phyloP scores from a whole-genome alignment of 345 rosid genomes.

The Capsella bursapastoris region DNA sequence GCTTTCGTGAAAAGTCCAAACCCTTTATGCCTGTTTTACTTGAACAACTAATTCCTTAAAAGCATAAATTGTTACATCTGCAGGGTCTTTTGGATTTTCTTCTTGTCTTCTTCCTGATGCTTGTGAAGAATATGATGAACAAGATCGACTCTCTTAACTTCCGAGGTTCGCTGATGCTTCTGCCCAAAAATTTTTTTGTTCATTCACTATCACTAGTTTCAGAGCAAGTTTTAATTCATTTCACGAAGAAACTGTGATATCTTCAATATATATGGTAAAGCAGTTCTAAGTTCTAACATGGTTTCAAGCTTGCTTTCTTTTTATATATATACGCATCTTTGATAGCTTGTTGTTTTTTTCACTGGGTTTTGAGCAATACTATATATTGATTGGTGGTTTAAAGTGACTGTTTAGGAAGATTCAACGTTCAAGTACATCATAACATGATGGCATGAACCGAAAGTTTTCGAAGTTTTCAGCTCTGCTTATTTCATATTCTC shows the following conservation, averaged over 20 bases:
- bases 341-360: background rate
- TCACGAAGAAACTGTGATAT: background rate
- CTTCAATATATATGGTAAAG: slow-evolving; percentile 22
- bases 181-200: background rate
- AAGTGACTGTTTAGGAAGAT: background rate
- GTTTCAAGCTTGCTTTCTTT: slow-evolving; percentile 3
- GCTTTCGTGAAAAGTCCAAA: slow-evolving; percentile 31
- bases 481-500: background rate
- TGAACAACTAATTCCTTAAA: slow-evolving; percentile 35
- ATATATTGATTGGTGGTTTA: background rate
- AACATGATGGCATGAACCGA: slow-evolving; percentile 2
- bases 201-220: background rate
- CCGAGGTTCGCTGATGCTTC: slow-evolving; percentile 31
- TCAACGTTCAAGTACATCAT: background rate
- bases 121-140: slow-evolving; percentile 25
- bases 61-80: slow-evolving; percentile 32
- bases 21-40: slow-evolving; percentile 20
- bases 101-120: slow-evolving; percentile 24
- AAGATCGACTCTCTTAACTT: slow-evolving; percentile 9
- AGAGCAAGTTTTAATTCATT: slow-evolving; percentile 6
- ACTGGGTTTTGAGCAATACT: background rate
- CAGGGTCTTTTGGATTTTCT: slow-evolving; percentile 20
- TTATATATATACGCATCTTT: background rate
- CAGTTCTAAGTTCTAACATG: slow-evolving; percentile 2
- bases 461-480: background rate